Conservation (phyloP, 495 filamentous ascomycete genomes). For the Aspergillus bertholletiae region DNA sequence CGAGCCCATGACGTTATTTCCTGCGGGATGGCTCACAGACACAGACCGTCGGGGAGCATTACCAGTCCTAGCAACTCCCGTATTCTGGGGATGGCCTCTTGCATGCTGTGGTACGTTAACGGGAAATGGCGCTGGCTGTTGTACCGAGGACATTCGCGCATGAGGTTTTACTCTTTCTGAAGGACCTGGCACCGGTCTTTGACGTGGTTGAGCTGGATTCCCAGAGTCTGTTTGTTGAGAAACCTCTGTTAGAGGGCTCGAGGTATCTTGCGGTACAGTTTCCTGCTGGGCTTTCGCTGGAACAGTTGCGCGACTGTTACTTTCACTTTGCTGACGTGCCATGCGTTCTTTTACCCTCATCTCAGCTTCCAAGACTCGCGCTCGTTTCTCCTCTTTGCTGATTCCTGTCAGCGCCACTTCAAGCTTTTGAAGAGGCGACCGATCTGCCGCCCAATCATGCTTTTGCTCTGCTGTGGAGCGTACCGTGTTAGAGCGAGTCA, state of each 20-base stretch:
- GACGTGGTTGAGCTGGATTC: not conserved
- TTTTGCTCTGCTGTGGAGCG: constrained; percentile 31
- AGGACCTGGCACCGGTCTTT: not conserved
- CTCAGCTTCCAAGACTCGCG: constrained; percentile 77
- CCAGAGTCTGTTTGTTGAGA: not conserved
- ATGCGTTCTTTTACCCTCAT: constrained; percentile 49
- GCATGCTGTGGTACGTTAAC: constrained; percentile 18
- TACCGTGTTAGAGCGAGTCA: constrained; percentile 34
- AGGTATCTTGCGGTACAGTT: not conserved
- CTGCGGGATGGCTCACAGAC: constrained; percentile 24
- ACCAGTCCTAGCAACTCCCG: constrained; percentile 17
- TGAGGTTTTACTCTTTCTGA: constrained; percentile 11
- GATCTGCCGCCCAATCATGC: constrained; percentile 63
- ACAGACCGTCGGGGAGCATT: constrained; percentile 28
- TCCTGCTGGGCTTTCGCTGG: constrained; percentile 3
- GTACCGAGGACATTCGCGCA: constrained; percentile 16
- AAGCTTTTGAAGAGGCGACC: constrained; percentile 87
- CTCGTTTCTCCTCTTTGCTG: constrained; percentile 87
- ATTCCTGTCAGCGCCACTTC: constrained; percentile 84
- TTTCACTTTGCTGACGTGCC: constrained; percentile 29
- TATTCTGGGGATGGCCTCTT: constrained; percentile 10
- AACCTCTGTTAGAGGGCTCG: not conserved
- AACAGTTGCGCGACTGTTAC: constrained; percentile 16
- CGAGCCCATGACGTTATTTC: constrained; percentile 4
- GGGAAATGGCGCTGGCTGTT: constrained; percentile 10